Evolutionary conservation across 768 basidiomycete genomes (phyloP), one percentile per base, ranked within the genome.

Genomic region (Lentinula edodes): DNA sequence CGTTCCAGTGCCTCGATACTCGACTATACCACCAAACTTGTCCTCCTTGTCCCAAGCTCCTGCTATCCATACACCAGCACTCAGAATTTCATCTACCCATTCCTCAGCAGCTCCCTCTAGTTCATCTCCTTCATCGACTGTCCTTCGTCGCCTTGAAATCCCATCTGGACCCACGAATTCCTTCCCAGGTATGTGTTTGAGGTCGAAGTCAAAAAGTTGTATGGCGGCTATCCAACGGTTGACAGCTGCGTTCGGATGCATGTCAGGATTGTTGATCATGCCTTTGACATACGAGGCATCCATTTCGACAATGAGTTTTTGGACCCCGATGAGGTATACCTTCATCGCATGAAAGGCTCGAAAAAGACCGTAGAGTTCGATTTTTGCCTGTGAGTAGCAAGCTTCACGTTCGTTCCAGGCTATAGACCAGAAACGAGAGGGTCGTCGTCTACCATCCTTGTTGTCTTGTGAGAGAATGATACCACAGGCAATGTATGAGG

Each of bases 141-240:
- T 28, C 28, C 3, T 28, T 28, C 3, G 28, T 28, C 28, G 28
- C 3, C 28, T 28, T 4, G 28, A 28, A 28, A 28, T 28, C 3
- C 28, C 28, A 28, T 28, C 28, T 3, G 28, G 28, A 28, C 28
- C 28, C 28, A 28, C 28, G 3, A 28, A 28, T 28, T 41, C 15
- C 39, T 16, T 41, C 39, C 39, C 76, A 0, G 76, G 77, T 1
- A 78, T 68, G 54, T 78, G 76, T 2, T 63, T 34, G 0, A 78
- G 60, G 15, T 62, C 62, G 48, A 78, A 77, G 57, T 75, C 60
- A 5, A 48, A 48, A 9, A 48, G 20, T 48, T n/a, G 46, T 2
- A 48, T 48, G 9, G n/a, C 46, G 12, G 16, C n/a, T 8, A 48
- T 48, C 46, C 46, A 48, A n/a, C 46, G 16, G 20, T 48, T 48